Conservation (phyloP, 208 protist species). For the Wallacemonas rigidus region DNA sequence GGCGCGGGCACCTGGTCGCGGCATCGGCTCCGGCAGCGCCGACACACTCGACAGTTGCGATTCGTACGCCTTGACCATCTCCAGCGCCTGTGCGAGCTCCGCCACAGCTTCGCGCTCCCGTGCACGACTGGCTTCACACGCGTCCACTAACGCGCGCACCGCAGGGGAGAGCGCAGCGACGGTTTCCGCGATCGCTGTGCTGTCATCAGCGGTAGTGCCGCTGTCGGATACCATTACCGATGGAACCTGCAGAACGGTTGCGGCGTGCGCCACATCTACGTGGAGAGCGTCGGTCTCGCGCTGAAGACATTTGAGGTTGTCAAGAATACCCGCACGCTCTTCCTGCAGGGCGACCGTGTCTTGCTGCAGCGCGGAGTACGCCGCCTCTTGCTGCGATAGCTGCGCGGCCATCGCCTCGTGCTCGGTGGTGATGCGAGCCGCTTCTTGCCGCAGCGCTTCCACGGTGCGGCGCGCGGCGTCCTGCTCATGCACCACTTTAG, state of each 20-base stretch:
- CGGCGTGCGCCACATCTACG: neutral
- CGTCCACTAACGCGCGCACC: neutral
- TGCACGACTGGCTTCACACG: slow-evolving; percentile 6
- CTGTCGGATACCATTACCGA: neutral
- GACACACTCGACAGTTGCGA: neutral
- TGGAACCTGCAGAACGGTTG: neutral
- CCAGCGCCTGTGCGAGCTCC: slow-evolving; percentile 3
- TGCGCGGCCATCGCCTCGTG: neutral
- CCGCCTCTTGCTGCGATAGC: slow-evolving; percentile 2
- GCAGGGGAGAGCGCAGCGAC: neutral
- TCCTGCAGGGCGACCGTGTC: slow-evolving; percentile 5
- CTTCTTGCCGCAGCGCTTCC: neutral
- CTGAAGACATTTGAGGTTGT: neutral
- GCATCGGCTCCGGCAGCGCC: neutral
- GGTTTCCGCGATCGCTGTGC: no score
- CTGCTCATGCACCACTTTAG: slow-evolving; percentile 13
- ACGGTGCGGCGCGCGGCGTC: neutral
- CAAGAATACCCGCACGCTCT: neutral
- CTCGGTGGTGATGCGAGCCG: neutral
- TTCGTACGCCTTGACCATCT: neutral
- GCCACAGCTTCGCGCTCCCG: slow-evolving; percentile 4
- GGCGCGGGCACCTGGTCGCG: neutral
- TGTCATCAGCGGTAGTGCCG: no score
- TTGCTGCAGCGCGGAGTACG: slow-evolving; percentile 11
- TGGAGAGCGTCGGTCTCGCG: neutral